A percentile compares a stretch with the other conserved stretches of the same genome.
These are phyloP conservation scores for Aleurites moluccanus DNA, from an alignment of 441 rosid species.

Conservation along the genomic window DNA sequence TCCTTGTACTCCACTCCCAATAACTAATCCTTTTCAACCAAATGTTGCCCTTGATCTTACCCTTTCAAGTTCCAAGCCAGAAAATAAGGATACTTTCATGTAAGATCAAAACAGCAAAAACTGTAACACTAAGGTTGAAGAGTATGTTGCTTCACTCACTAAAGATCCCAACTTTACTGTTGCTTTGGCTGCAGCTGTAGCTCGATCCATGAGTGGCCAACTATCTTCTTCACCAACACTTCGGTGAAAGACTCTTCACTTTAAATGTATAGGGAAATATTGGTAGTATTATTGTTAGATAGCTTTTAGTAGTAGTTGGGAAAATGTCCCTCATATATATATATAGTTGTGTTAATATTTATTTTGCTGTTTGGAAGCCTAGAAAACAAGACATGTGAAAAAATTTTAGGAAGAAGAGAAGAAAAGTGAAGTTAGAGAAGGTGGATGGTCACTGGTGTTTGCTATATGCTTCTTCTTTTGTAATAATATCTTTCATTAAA, in stretches of 20 bases:
- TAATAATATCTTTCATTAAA: background rate
- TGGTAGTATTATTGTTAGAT: background rate
- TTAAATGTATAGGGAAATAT: background rate
- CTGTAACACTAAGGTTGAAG: slow-evolving; percentile 40
- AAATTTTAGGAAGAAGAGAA: background rate
- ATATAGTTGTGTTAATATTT: background rate
- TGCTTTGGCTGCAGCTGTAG: slow-evolving; percentile 81
- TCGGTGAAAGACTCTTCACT: background rate
- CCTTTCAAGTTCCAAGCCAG: slow-evolving; percentile 29
- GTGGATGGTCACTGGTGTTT: too few relatives aligned
- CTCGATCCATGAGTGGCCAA: slow-evolving; percentile 43
- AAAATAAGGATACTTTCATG: background rate
- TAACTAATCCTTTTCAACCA: slow-evolving; percentile 14
- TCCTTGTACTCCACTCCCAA: background rate
- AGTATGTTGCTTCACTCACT: slow-evolving; percentile 74
- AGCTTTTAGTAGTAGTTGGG: background rate
- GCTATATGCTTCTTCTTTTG: background rate
- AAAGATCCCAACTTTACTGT: slow-evolving; percentile 74
- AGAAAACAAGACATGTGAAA: background rate
- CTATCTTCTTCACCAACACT: slow-evolving; percentile 3
- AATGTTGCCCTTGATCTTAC: slow-evolving; percentile 35
- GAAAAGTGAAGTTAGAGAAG: background rate
- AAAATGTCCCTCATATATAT: too few relatives aligned
- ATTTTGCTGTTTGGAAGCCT: background rate
- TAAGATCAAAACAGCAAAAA: background rate